Base-by-base conservation (phyloP, 148 eudicot species). In the Arbutus unedo region DNA sequence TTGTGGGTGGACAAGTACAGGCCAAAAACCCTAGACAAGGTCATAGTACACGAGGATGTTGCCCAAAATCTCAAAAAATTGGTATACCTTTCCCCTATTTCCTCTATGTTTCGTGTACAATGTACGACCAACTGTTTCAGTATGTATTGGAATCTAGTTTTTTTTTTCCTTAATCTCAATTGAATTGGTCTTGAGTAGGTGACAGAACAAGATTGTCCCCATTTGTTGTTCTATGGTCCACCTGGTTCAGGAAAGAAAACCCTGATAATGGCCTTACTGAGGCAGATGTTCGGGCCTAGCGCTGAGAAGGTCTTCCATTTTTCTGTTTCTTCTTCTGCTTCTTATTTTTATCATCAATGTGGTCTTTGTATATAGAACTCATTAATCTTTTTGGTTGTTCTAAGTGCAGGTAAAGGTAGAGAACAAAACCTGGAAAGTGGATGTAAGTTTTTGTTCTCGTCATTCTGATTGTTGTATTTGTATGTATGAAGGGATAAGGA, bases 1-100 rank as follows among this genome's bases (percentile, higher is more conserved):
- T 89, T 96, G 91, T 96, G 99, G 99, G 98, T 96, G 4, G 99
- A 96, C 92, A 96, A 93, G 77, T 92, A 94, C 86, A 91, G 99
- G 0, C 99, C 99, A 14, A 94, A 93, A 91, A 84, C 95, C 96
- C 95, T 96, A 87, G 99, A 96, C 87, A 96, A 94, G 86, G 92
- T 93, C 44, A 68, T 94, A 0, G 92, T 96, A 6, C 99, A 96
- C 73, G 81, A 96, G 81, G 90, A 94, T 47, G 89, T 92, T 13
- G 99, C 99, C 67, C 92, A 89, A 76, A 91, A 93, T 77, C 99
- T 96, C 88, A 91, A 92, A 81, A 96, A 94, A 91, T 71, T 96
- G 93, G 99, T 94, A 87, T 56, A 8, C 44, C 79, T 38, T 23
- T 43, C 21, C 15, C 16, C 10, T 57, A 2, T 72, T 56, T 14